Evolutionary conservation across 2,329 filamentous ascomycete species (phyloP).

Genomic region (Dactylellina drechsleri): DNA sequence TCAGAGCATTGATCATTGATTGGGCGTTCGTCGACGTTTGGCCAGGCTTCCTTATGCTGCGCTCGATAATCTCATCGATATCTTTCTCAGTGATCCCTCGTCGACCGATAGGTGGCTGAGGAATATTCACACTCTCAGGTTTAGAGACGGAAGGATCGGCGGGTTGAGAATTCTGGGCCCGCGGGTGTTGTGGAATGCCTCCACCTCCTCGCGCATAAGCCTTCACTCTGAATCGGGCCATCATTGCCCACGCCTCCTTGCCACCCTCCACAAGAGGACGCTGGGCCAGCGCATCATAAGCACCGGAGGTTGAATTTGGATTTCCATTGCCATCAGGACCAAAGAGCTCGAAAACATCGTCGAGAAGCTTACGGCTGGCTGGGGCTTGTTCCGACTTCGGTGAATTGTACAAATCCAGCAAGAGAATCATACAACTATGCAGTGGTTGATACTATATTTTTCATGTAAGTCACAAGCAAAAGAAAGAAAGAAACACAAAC

Average conservation of each 20-base stretch:
- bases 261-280: slow-evolving; percentile 57
- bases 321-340: slow-evolving; percentile 56
- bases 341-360: slow-evolving; percentile 58
- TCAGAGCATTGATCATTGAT: slow-evolving; percentile 30
- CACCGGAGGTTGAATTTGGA: slow-evolving; percentile 35
- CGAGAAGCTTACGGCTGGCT: slow-evolving; percentile 55
- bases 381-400: slow-evolving; percentile 55
- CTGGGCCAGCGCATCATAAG: slow-evolving; percentile 52
- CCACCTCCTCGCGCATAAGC: slow-evolving; percentile 54
- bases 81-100: slow-evolving; percentile 41
- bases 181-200: slow-evolving; percentile 8
- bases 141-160: slow-evolving; percentile 9
- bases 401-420: slow-evolving; percentile 57
- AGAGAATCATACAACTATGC: slow-evolving; percentile 58
- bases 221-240: slow-evolving; percentile 56
- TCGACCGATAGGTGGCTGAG: not conserved
- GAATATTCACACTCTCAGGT: slow-evolving; percentile 8
- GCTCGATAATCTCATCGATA: slow-evolving; percentile 51
- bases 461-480: slow-evolving; percentile 8
- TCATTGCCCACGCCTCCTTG: slow-evolving; percentile 57
- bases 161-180: slow-evolving; percentile 13
- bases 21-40: slow-evolving; percentile 23
- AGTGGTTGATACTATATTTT: slow-evolving; percentile 56
- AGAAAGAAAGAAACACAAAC: not conserved
- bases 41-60: slow-evolving; percentile 38